These are phyloP conservation scores for Carallia pectinifolia DNA, from an alignment of 345 rosid genomes.

Conservation along the genomic window DNA sequence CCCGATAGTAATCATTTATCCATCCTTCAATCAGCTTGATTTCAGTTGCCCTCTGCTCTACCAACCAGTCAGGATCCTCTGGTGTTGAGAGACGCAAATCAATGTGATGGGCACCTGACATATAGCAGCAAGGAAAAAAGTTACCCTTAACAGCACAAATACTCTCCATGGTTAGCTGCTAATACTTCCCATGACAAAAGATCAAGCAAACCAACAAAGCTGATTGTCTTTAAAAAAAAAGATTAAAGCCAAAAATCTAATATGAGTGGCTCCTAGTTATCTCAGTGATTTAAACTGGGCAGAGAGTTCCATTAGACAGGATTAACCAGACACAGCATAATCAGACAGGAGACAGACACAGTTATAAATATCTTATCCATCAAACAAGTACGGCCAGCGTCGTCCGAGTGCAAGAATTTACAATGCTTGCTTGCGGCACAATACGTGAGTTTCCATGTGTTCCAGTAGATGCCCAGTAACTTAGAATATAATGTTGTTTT, in stretches of 20 bases:
- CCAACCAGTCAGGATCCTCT: slow-evolving; percentile 78
- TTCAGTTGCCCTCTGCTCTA: slow-evolving; percentile 72
- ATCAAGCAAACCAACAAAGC: background rate
- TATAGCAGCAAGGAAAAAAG: background rate
- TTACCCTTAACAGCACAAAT: background rate
- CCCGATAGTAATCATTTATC: slow-evolving; percentile 43
- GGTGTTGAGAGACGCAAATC: slow-evolving; percentile 72
- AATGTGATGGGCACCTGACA: slow-evolving; percentile 81
- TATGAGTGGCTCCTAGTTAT: background rate
- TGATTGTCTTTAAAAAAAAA: background rate
- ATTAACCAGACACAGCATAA: background rate
- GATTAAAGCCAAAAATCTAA: background rate
- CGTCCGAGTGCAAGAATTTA: no score
- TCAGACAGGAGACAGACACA: no score
- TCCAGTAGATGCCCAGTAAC: slow-evolving; percentile 1
- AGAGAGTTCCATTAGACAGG: background rate
- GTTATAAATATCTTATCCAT: background rate
- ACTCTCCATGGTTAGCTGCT: background rate
- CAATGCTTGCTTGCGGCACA: no score
- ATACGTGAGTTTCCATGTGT: background rate
- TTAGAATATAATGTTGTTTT: background rate
- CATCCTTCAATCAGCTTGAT: slow-evolving; percentile 67
- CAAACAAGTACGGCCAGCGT: background rate
- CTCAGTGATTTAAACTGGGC: background rate
- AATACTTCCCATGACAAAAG: background rate